Evolutionary conservation across 2,329 filamentous ascomycete genomes (phyloP).

Genomic region (Madurella fahalii): DNA sequence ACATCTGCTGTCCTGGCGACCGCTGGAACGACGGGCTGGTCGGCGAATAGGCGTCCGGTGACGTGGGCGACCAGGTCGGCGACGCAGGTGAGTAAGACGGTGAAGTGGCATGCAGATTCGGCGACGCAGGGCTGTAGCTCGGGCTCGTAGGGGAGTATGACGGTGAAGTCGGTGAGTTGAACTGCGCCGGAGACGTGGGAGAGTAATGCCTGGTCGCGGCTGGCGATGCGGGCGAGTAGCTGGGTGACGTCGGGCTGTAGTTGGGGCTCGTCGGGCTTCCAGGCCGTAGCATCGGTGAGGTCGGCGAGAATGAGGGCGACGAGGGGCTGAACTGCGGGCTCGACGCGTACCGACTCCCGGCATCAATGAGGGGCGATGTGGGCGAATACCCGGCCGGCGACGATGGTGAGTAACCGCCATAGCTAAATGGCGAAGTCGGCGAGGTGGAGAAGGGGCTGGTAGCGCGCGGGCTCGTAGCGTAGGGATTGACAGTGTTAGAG

Average conservation of each 20-base stretch:
- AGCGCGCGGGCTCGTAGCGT: conserved; percentile 63
- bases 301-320: conserved; percentile 61
- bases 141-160: conserved; percentile 68
- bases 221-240: conserved; percentile 60
- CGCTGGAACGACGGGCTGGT: conserved; percentile 59
- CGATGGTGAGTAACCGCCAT: conserved; percentile 67
- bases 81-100: conserved; percentile 67
- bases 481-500: conserved; percentile 58
- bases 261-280: conserved; percentile 54
- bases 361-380: conserved; percentile 63
- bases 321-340: conserved; percentile 62
- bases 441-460: conserved; percentile 76
- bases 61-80: conserved; percentile 75
- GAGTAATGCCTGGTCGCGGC: conserved; percentile 55
- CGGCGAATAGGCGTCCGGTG: conserved; percentile 59
- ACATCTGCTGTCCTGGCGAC: conserved; percentile 50
- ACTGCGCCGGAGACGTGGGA: conserved; percentile 67
- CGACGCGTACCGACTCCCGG: conserved; percentile 50
- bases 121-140: conserved; percentile 67
- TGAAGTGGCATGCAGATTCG: conserved; percentile 51
- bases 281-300: conserved; percentile 55
- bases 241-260: conserved; percentile 64
- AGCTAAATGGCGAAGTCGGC: conserved; percentile 59
- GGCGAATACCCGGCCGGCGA: conserved; percentile 76
- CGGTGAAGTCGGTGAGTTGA: conserved; percentile 72